Base-by-base conservation (phyloP, 805 yeast species). In the Metschnikowia bowlesiae region DNA sequence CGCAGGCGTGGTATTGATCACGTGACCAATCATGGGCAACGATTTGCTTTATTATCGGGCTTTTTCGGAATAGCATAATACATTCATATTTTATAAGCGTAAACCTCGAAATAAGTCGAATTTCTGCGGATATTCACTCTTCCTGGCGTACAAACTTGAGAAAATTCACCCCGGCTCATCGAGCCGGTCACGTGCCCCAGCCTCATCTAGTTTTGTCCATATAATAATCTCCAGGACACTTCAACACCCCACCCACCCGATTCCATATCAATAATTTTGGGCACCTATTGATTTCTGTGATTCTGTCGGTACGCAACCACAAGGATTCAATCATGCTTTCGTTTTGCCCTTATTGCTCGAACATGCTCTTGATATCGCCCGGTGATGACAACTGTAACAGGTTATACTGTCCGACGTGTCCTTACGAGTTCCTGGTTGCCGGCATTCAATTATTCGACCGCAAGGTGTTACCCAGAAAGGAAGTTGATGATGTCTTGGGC, bases 401-500 rank as follows among this genome's bases (percentile, higher is more conserved):
- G 46, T 82, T 92, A 60, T 84, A 88, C 56, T 94, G 99, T 69
- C 84, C 89, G 8, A 89, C 98, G 1, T 94, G 99, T 65, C 97
- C 99, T 0, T 94, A 94, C 60, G 92, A 89, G 63, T 94, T 92
- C 66, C 90, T 91, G 37, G 89, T 94, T 45, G 78, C 78, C 29
- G 96, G 92, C 2, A 75, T 88, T 39, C 90, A 85, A 61, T 82
- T 94, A 69, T 94, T 76, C 66, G 97, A 91, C 63, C 78, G 97
- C 49, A 89, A 87, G 63, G 79, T 80, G 53, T 76, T 94, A 60
- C 85, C 87, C 32, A 76, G 96, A 65, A 94, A 94, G 63, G 87
- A 89, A 57, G 92, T 94, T 2, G 99, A 94, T 67, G 99, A 92
- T 71, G 96, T 94, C 10, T 76, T 94, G 14, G 99, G 99, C 50